These are phyloP conservation scores for Eremothecium coryli DNA, from an alignment of 1,139 yeast species.

Conservation along the genomic window DNA sequence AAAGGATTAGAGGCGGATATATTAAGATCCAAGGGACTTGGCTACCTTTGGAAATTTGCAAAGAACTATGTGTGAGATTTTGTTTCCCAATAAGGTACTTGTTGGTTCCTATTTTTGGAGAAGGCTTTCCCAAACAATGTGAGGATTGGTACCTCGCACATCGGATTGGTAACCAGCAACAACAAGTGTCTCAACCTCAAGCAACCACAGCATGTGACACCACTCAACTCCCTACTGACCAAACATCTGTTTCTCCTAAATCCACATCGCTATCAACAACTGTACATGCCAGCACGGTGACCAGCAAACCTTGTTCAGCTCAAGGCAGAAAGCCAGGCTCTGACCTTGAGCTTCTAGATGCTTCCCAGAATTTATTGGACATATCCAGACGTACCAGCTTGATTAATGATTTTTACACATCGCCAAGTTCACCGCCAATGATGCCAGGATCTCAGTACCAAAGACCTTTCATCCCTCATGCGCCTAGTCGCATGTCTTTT, in stretches of 20 bases:
- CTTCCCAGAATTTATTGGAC: constrained; percentile 13
- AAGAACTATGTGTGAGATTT: constrained; percentile 59
- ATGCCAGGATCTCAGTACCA: not conserved
- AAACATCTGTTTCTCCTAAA: not conserved
- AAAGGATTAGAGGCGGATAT: constrained; percentile 83
- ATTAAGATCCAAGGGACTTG: constrained; percentile 93
- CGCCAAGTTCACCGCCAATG: constrained; percentile 1
- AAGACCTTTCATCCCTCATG: no score
- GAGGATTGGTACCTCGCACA: constrained; percentile 14
- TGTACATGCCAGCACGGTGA: not conserved
- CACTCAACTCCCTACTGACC: not conserved
- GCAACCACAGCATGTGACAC: not conserved
- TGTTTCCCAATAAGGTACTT: constrained; percentile 72
- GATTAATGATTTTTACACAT: not conserved
- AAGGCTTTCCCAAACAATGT: constrained; percentile 61
- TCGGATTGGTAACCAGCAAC: not conserved
- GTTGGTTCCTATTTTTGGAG: constrained; percentile 74
- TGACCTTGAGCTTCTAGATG: constrained; percentile 12
- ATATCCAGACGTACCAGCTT: constrained; percentile 11
- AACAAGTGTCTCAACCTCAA: no score
- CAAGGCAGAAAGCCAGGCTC: constrained; percentile 3
- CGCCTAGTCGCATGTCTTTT: not conserved
- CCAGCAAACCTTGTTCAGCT: not conserved
- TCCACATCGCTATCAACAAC: not conserved
- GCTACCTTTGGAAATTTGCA: constrained; percentile 69